Conservation (phyloP, 78 protist genomes). For the Planoprotostelium fungivorum region DNA sequence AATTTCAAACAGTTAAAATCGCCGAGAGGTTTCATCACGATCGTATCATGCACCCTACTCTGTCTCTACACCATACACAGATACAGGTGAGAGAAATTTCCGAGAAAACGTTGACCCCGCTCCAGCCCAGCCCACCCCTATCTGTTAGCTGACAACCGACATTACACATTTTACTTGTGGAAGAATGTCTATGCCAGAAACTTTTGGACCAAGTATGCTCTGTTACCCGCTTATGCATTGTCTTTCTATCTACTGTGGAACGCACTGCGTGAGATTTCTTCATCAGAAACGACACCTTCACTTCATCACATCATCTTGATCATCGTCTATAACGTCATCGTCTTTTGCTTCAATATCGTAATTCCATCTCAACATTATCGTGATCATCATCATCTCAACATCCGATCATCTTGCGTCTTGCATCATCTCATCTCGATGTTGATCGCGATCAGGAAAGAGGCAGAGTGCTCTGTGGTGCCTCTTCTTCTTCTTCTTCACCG, state of each 20-base stretch:
- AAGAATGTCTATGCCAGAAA: conserved; percentile 7
- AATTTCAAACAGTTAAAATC: background rate
- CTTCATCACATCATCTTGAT: too few relatives aligned
- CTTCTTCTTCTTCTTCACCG: background rate
- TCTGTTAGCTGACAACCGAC: conserved; percentile 61
- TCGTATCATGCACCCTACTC: background rate
- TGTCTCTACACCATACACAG: background rate
- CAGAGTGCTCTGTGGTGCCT: too few relatives aligned
- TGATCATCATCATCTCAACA: too few relatives aligned
- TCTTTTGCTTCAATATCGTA: too few relatives aligned
- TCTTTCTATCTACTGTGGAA: background rate
- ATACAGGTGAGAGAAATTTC: background rate
- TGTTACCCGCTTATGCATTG: background rate
- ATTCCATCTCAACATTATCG: too few relatives aligned
- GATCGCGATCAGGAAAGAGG: too few relatives aligned
- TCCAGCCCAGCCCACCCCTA: conserved; percentile 22
- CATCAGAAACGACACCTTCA: too few relatives aligned
- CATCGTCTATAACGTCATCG: too few relatives aligned
- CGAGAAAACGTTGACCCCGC: background rate
- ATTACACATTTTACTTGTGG: conserved; percentile 45
- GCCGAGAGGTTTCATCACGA: background rate
- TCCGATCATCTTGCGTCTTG: too few relatives aligned
- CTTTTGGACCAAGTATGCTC: background rate
- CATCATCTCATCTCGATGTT: too few relatives aligned
- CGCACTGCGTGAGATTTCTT: background rate